phyloP scores from a whole-genome alignment of 371 early-diverging fungal genomes.

The Mortierella sp. region DNA sequence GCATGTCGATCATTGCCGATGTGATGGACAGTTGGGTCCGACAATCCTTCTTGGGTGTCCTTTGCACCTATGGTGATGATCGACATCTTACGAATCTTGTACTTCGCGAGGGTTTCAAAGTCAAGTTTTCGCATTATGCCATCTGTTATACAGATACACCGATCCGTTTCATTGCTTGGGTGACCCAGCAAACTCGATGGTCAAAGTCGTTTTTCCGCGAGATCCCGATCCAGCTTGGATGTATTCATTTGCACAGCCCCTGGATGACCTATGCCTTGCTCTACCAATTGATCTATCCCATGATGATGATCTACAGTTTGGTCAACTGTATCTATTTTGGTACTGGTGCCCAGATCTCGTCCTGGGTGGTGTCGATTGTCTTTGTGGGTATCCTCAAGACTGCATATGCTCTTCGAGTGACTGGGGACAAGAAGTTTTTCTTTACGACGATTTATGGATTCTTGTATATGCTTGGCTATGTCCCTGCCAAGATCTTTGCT shows the following conservation, averaged over 20 bases:
- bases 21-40: constrained; percentile 70
- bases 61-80: constrained; percentile 78
- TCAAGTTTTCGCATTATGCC: constrained; percentile 70
- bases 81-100: constrained; percentile 72
- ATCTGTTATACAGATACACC: constrained; percentile 76
- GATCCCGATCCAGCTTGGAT: constrained; percentile 63
- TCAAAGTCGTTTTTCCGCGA: constrained; percentile 77
- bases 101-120: constrained; percentile 61
- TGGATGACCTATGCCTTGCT: constrained; percentile 75
- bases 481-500: constrained; percentile 70
- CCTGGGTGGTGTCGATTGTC: constrained; percentile 61
- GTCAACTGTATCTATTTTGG: constrained; percentile 51
- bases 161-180: constrained; percentile 65
- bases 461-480: constrained; percentile 65
- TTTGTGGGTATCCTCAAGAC: constrained; percentile 63
- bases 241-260: constrained; percentile 68
- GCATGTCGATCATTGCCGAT: constrained; percentile 58
- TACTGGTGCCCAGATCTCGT: constrained; percentile 38
- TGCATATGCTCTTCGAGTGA: constrained; percentile 55
- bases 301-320: constrained; percentile 68
- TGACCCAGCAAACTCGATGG: constrained; percentile 77
- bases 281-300: constrained; percentile 72
- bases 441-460: constrained; percentile 63
- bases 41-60: constrained; percentile 67
- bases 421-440: constrained; percentile 57